phyloP scores from a whole-genome alignment of 2,329 filamentous ascomycete species.

The Myrmaecium sp. region DNA sequence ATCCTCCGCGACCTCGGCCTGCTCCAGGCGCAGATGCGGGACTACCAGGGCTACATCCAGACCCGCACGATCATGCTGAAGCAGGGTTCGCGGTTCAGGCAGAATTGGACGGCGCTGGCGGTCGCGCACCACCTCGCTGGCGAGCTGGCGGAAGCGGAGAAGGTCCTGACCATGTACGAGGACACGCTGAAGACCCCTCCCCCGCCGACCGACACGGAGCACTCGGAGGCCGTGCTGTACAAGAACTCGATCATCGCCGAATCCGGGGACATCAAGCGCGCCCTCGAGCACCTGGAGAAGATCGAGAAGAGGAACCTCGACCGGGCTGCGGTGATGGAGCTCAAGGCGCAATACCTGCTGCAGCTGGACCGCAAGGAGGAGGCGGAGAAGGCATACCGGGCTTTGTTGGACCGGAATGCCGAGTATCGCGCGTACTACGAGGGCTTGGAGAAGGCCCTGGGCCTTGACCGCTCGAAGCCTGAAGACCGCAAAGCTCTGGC shows the following conservation, averaged over 20 bases:
- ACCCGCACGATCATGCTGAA: slow-evolving; percentile 80
- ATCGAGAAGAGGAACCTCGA: slow-evolving; percentile 67
- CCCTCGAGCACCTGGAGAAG: slow-evolving; percentile 69
- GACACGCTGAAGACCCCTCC: slow-evolving; percentile 75
- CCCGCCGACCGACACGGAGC: slow-evolving; percentile 65
- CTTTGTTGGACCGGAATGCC: slow-evolving; percentile 68
- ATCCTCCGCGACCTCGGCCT: slow-evolving; percentile 89
- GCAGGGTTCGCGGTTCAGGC: slow-evolving; percentile 60
- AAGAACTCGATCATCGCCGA: slow-evolving; percentile 92
- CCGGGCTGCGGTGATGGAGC: slow-evolving; percentile 69
- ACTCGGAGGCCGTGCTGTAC: slow-evolving; percentile 87
- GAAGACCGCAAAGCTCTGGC: slow-evolving; percentile 53
- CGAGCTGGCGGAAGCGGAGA: slow-evolving; percentile 71
- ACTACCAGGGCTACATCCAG: slow-evolving; percentile 84
- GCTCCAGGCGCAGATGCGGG: slow-evolving; percentile 89
- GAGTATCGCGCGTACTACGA: slow-evolving; percentile 81
- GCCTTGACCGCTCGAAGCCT: slow-evolving; percentile 42
- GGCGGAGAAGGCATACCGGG: slow-evolving; percentile 64
- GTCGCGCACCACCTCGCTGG: slow-evolving; percentile 86
- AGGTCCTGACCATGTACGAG: slow-evolving; percentile 80
- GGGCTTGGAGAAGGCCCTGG: slow-evolving; percentile 52
- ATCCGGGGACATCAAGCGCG: slow-evolving; percentile 63
- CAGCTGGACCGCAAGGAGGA: slow-evolving; percentile 63
- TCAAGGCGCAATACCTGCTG: slow-evolving; percentile 67
- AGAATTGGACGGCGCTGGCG: slow-evolving; percentile 96